Evolutionary conservation across 345 rosid genomes (phyloP).

Genomic region (Boechera stricta): DNA sequence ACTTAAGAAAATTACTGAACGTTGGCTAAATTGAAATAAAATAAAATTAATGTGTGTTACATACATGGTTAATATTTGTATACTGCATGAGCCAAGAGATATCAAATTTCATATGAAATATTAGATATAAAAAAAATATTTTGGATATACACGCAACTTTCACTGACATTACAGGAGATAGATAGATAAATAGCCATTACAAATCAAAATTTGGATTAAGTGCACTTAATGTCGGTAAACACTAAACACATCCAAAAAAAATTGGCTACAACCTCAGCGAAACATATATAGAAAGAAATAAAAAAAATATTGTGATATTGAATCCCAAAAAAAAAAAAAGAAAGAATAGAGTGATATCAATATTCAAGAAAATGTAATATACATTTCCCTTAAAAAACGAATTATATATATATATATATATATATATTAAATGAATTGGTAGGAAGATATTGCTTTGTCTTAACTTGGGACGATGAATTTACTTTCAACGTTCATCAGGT

Average conservation of each 20-base stretch:
- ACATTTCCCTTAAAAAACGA: conserved; percentile 15
- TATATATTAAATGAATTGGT: background rate
- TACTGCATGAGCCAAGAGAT: conserved; percentile 1
- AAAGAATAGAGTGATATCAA: conserved; percentile 3
- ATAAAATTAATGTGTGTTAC: background rate
- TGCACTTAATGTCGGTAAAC: conserved; percentile 20
- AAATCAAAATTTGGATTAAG: conserved; percentile 35
- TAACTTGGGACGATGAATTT: conserved; percentile 25
- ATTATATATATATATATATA: background rate
- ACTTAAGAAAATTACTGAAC: background rate
- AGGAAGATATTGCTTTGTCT: conserved; percentile 20
- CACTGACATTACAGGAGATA: conserved; percentile 1
- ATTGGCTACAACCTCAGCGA: conserved; percentile 10
- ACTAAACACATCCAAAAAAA: conserved; percentile 2
- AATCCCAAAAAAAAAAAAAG: background rate
- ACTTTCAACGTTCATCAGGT: conserved; percentile 56
- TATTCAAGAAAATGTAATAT: conserved; percentile 26
- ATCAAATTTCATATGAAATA: conserved; percentile 1
- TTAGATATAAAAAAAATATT: background rate
- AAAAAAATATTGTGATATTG: conserved; percentile 2
- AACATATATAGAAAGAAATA: conserved; percentile 4
- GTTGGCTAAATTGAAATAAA: background rate
- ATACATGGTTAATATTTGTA: background rate
- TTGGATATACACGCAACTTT: conserved; percentile 10
- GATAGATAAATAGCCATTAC: conserved; percentile 24